These are phyloP conservation scores for Wickerhamomyces chambardii DNA, from an alignment of 805 yeast genomes.

Conservation along the genomic window DNA sequence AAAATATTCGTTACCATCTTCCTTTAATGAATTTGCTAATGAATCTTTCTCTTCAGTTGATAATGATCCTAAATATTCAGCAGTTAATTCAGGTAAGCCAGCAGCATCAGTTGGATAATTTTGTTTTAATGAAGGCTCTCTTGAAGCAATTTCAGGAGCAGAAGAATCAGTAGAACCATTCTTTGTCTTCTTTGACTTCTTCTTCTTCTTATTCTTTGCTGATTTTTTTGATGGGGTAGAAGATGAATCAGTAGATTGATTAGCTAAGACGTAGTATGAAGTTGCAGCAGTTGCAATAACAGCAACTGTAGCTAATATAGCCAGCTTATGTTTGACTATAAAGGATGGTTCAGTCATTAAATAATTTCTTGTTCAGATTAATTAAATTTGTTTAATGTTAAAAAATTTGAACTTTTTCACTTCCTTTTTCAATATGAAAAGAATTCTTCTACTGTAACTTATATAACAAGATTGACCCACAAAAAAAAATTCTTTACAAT, in stretches of 20 bases:
- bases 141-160: constrained; percentile 10
- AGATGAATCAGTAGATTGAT: constrained; percentile 6
- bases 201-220: constrained; percentile 35
- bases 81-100: constrained; percentile 52
- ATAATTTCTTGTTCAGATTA: too few species aligned
- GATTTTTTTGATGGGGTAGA: constrained; percentile 12
- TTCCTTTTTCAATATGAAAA: too few species aligned
- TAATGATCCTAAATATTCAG: constrained; percentile 34
- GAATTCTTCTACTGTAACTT: too few species aligned
- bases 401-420: too few species aligned
- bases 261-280: constrained; percentile 39
- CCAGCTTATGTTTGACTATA: constrained; percentile 41
- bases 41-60: constrained; percentile 44
- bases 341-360: constrained; percentile 15
- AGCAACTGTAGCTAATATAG: constrained; percentile 51
- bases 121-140: constrained; percentile 18
- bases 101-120: constrained; percentile 43
- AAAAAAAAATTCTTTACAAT: too few species aligned
- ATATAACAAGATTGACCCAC: too few species aligned
- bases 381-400: too few species aligned
- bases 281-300: constrained; percentile 59
- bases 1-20: constrained; percentile 79
- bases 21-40: constrained; percentile 73
- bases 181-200: constrained; percentile 26
- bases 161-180: constrained; percentile 2